phyloP scores from a whole-genome alignment of 345 rosid genomes.

The Nephelium lappaceum region DNA sequence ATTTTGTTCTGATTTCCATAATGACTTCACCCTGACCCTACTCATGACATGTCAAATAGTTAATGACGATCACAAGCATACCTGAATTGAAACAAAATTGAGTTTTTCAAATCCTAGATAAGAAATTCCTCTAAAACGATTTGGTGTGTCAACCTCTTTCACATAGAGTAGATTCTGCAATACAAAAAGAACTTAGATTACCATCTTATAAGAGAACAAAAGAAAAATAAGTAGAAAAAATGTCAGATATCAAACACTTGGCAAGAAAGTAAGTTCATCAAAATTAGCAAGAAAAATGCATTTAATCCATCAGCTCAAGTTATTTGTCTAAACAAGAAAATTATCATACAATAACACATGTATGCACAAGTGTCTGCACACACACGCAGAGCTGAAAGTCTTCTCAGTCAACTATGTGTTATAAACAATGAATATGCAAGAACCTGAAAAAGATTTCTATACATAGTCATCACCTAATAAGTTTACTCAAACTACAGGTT shows the following conservation, averaged over 20 bases:
- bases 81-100: constrained; percentile 93
- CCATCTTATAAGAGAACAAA: constrained; percentile 3
- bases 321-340: background rate
- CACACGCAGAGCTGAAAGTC: background rate
- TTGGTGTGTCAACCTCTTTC: constrained; percentile 69
- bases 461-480: background rate
- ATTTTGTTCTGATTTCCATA: background rate
- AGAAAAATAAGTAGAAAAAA: background rate
- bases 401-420: background rate
- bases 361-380: background rate
- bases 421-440: background rate
- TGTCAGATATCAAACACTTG: background rate
- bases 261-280: background rate
- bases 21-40: background rate
- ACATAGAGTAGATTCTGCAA: constrained; percentile 83
- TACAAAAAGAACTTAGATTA: background rate
- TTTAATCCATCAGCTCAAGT: background rate
- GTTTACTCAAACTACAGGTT: no score
- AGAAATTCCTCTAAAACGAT: constrained; percentile 75
- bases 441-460: background rate
- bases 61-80: constrained; percentile 21
- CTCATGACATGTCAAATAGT: background rate
- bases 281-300: background rate
- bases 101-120: constrained; percentile 91
- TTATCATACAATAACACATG: background rate